Conservation (phyloP, 164 flowering plant species). For the Stephania cephalantha region DNA sequence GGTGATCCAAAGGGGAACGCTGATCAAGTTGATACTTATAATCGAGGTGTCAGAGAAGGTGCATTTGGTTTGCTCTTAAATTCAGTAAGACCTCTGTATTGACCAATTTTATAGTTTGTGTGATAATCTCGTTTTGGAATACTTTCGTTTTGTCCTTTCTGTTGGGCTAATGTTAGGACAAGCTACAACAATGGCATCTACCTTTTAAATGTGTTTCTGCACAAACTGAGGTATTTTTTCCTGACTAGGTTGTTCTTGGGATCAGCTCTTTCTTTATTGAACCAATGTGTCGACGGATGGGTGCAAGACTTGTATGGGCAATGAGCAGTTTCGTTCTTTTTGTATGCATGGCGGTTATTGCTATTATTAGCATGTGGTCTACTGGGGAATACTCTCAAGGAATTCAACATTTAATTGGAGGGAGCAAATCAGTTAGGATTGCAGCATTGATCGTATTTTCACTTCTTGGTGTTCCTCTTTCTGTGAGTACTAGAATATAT, state of each 20-base stretch:
- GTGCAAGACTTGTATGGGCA: slow-evolving; percentile 87
- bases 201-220: neutral
- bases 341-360: slow-evolving; percentile 86
- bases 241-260: slow-evolving; percentile 80
- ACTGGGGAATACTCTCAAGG: slow-evolving; percentile 45
- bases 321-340: slow-evolving; percentile 82
- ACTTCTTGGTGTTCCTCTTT: slow-evolving; percentile 86
- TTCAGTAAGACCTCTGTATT: slow-evolving; percentile 82
- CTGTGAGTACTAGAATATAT: slow-evolving; percentile 48
- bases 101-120: slow-evolving; percentile 5
- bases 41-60: slow-evolving; percentile 97
- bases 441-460: slow-evolving; percentile 80
- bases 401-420: slow-evolving; percentile 57
- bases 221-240: slow-evolving; percentile 9
- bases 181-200: neutral
- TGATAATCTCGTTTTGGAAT: neutral
- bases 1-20: slow-evolving; percentile 78
- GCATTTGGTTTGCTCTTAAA: slow-evolving; percentile 99
- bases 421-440: slow-evolving; percentile 33
- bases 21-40: slow-evolving; percentile 50
- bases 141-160: neutral
- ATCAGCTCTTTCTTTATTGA: slow-evolving; percentile 85
- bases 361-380: slow-evolving; percentile 72
- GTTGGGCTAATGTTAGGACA: neutral
- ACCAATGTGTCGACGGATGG: slow-evolving; percentile 81